phyloP scores from a whole-genome alignment of 1,139 yeast genomes.

The Hanseniaspora sp. region DNA sequence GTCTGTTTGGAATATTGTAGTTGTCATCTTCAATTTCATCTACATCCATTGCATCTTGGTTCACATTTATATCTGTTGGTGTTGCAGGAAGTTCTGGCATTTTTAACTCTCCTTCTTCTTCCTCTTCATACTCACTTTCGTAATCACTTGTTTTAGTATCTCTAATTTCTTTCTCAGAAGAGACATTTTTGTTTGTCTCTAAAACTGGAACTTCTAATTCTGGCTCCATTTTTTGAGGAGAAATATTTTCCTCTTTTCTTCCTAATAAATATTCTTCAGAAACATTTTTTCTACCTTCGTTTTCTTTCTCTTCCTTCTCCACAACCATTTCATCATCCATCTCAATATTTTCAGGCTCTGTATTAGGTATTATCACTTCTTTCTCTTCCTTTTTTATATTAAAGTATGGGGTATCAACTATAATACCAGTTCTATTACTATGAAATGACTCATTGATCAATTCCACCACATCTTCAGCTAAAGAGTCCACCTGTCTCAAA shows the following conservation, averaged over 20 bases:
- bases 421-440: conserved; percentile 49
- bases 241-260: too few species aligned
- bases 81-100: conserved; percentile 15
- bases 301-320: neutral
- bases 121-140: conserved; percentile 34
- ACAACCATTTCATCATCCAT: neutral
- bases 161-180: neutral
- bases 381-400: conserved; percentile 20
- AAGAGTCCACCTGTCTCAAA: conserved; percentile 42
- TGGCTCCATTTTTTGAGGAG: neutral
- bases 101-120: conserved; percentile 21
- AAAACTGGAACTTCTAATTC: neutral
- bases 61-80: neutral
- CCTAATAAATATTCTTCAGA: too few species aligned
- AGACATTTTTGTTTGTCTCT: neutral
- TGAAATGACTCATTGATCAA: conserved; percentile 19
- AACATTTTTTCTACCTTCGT: too few species aligned
- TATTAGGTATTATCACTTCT: neutral
- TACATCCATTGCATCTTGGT: neutral
- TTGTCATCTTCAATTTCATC: conserved; percentile 35
- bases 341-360: neutral
- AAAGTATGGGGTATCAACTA: conserved; percentile 74
- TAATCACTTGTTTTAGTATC: conserved; percentile 24
- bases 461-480: conserved; percentile 60
- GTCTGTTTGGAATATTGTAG: neutral